Conservation (phyloP, 176 grass and related monocot species). For the Oryza punctata region DNA sequence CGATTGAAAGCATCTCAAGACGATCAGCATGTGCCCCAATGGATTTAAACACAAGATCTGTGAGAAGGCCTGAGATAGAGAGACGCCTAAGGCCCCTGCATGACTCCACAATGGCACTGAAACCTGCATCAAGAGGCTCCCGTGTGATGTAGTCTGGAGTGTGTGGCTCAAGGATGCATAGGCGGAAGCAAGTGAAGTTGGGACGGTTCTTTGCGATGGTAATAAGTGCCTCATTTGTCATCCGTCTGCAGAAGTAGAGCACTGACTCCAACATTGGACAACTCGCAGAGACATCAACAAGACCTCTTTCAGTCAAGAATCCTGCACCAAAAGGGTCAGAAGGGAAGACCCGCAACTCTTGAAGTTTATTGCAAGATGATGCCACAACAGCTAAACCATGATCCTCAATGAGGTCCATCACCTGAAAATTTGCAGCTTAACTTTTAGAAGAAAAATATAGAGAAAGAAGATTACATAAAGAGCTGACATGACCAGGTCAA, state of each 20-base stretch:
- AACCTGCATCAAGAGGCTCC: slow-evolving; percentile 66
- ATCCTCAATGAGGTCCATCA: slow-evolving; percentile 74
- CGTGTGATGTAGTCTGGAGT: slow-evolving; percentile 60
- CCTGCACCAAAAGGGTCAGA: slow-evolving; percentile 48
- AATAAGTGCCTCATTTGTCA: slow-evolving; percentile 71
- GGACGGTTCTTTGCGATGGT: slow-evolving; percentile 64
- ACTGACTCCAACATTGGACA: slow-evolving; percentile 71
- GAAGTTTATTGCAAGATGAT: slow-evolving; percentile 64
- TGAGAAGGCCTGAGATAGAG: slow-evolving; percentile 68
- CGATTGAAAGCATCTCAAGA: slow-evolving; percentile 77
- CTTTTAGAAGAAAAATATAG: slow-evolving; percentile 6
- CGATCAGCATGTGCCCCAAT: slow-evolving; percentile 62
- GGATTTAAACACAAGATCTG: slow-evolving; percentile 65
- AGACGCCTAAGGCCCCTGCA: slow-evolving; percentile 66
- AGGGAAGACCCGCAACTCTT: slow-evolving; percentile 75
- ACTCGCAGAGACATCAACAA: slow-evolving; percentile 60
- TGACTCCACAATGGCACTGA: slow-evolving; percentile 68
- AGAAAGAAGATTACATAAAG: neutral
- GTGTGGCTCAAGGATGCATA: slow-evolving; percentile 66
- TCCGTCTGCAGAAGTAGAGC: slow-evolving; percentile 64
- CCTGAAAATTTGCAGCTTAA: slow-evolving; percentile 44
- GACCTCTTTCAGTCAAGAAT: slow-evolving; percentile 68
- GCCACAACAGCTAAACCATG: slow-evolving; percentile 60
- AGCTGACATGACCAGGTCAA: neutral
- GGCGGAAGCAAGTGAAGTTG: slow-evolving; percentile 64